Conservation (phyloP, 2,329 filamentous ascomycete genomes). For the Sclerotiophoma versabilis region DNA sequence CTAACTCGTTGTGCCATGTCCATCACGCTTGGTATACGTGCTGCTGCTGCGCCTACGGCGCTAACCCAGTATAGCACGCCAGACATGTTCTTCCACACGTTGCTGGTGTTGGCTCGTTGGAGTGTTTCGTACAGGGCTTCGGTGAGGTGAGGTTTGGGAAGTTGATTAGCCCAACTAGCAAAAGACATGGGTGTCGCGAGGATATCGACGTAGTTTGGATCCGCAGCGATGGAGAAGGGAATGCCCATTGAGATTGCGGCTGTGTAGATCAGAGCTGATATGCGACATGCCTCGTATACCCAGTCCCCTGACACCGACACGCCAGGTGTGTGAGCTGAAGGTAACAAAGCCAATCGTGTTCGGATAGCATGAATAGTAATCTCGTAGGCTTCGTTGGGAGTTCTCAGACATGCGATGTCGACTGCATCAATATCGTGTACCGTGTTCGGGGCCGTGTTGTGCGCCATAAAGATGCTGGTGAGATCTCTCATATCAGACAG, state of each 20-base stretch:
- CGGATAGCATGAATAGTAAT: constrained; percentile 22
- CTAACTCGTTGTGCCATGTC: constrained; percentile 18
- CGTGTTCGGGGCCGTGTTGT: constrained; percentile 5
- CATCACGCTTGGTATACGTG: constrained; percentile 24
- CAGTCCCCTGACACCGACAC: constrained; percentile 34
- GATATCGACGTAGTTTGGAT: constrained; percentile 8
- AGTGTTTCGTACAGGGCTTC: constrained; percentile 34
- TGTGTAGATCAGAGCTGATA: constrained; percentile 44
- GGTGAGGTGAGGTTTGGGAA: constrained; percentile 21
- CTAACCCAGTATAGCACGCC: constrained; percentile 47
- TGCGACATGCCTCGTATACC: constrained; percentile 46
- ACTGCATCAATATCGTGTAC: constrained; percentile 8
- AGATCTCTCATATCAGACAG: constrained; percentile 44
- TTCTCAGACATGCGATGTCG: constrained; percentile 1
- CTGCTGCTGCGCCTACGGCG: constrained; percentile 41
- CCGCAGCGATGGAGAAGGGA: constrained; percentile 40
- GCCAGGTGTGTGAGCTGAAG: constrained; percentile 33
- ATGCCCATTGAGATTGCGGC: constrained; percentile 36
- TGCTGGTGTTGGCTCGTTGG: constrained; percentile 29
- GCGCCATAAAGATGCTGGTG: constrained; percentile 37
- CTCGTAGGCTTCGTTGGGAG: constrained; percentile 21
- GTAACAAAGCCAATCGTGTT: constrained; percentile 24
- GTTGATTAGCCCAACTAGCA: background rate
- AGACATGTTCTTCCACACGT: constrained; percentile 43
- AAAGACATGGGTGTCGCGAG: background rate